Conservation (phyloP, 805 yeast species). For the Grigorovia yakushimaensis region DNA sequence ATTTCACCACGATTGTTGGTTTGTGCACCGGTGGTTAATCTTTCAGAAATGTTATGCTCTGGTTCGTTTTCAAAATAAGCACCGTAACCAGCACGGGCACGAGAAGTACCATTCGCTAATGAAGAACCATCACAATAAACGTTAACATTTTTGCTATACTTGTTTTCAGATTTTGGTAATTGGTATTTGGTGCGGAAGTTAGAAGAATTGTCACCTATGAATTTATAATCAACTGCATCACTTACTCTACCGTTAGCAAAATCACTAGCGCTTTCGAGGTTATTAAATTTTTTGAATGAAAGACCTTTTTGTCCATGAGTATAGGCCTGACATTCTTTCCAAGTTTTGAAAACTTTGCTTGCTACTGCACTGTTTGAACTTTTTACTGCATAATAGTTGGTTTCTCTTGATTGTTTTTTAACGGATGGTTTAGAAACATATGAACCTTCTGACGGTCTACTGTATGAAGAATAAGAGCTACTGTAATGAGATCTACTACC, state of each 20-base stretch:
- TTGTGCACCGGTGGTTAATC: conserved; percentile 39
- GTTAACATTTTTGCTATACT: conserved; percentile 6
- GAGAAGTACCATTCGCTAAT: conserved; percentile 42
- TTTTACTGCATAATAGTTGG: conserved; percentile 27
- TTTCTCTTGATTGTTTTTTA: not conserved
- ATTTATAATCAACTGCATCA: conserved; percentile 11
- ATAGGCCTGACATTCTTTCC: conserved; percentile 28
- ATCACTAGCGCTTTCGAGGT: conserved; percentile 26
- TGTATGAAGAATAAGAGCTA: not conserved
- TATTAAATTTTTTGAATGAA: conserved; percentile 34
- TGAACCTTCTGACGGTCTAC: not conserved
- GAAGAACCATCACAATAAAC: conserved; percentile 78
- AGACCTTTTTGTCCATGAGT: conserved; percentile 31
- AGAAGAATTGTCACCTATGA: conserved; percentile 10
- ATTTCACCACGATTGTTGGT: conserved; percentile 82
- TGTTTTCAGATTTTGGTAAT: not conserved
- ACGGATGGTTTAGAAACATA: not conserved
- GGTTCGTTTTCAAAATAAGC: conserved; percentile 56
- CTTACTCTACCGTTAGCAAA: conserved; percentile 19
- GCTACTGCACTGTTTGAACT: conserved; percentile 19
- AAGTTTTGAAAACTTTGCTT: conserved; percentile 22
- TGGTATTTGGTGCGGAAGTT: conserved; percentile 10
- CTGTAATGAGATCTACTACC: not conserved
- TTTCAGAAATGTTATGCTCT: conserved; percentile 39
- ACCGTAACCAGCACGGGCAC: conserved; percentile 52